Percentiles rank a stretch among this genome's conserved stretches.
Conservation (phyloP, 225 moss, liverwort and hornwort genomes). For the Polytrichum commune region DNA sequence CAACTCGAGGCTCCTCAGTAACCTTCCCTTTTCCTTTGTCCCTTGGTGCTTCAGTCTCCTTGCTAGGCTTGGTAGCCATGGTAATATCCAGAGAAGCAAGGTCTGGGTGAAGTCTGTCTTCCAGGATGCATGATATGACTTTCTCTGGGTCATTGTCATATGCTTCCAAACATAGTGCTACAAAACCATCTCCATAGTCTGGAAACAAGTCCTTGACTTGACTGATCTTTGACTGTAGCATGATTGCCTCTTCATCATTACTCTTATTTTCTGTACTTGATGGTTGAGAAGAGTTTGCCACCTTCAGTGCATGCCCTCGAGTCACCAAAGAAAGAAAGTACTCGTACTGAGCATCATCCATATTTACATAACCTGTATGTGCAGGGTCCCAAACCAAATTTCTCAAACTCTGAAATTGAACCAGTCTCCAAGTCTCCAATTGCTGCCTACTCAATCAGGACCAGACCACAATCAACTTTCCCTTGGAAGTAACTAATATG, state of each 20-base stretch:
- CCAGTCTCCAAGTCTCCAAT: no score
- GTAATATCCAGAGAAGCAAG: slow-evolving; percentile 59
- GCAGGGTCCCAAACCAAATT: no score
- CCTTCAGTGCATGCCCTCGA: slow-evolving; percentile 24
- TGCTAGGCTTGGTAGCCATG: slow-evolving; percentile 55
- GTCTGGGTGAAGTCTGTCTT: slow-evolving; percentile 84
- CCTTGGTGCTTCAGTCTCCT: slow-evolving; percentile 31
- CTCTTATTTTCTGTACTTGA: slow-evolving; percentile 16
- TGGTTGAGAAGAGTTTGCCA: slow-evolving; percentile 12
- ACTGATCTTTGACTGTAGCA: slow-evolving; percentile 74
- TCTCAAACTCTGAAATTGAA: no score
- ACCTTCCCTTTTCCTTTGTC: slow-evolving; percentile 94
- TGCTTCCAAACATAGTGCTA: slow-evolving; percentile 83
- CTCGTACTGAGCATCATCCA: slow-evolving; percentile 85
- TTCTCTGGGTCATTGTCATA: slow-evolving; percentile 92
- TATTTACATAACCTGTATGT: slow-evolving; percentile 52
- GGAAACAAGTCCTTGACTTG: slow-evolving; percentile 95
- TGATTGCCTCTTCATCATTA: slow-evolving; percentile 52
- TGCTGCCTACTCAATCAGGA: no score
- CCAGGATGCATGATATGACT: slow-evolving; percentile 77
- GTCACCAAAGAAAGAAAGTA: slow-evolving; percentile 68
- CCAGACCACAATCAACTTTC: no score
- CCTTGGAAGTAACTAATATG: no score
- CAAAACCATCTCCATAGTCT: slow-evolving; percentile 86
- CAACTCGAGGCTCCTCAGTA: slow-evolving; percentile 38